Percentiles rank a stretch among this genome's conserved stretches.
phyloP scores from a whole-genome alignment of 129 eudicot genomes.

The Lonicera japonica region DNA sequence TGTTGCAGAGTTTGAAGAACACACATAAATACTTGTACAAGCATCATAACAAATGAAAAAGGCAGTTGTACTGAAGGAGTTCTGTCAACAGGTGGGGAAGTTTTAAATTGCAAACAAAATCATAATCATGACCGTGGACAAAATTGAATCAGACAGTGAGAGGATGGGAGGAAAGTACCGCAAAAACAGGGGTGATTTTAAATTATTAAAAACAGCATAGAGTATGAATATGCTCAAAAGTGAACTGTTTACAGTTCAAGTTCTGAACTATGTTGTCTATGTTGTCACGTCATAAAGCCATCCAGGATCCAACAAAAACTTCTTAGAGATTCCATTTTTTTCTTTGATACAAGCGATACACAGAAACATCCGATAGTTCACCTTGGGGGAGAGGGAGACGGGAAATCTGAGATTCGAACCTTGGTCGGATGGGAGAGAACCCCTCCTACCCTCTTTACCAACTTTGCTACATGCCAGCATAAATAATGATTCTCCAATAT shows the following conservation, averaged over 20 bases:
- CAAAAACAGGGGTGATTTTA: neutral
- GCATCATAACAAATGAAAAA: no score
- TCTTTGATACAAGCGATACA: neutral
- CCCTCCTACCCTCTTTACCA: no score
- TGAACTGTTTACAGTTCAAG: neutral
- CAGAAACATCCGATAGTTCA: no score
- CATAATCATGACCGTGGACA: neutral
- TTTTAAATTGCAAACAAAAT: no score
- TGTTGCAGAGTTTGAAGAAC: no score
- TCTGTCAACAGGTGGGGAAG: neutral
- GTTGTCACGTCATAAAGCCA: neutral
- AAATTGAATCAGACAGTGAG: neutral
- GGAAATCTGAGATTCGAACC: no score
- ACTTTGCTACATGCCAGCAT: neutral
- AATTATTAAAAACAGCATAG: neutral
- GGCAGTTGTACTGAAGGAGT: neutral
- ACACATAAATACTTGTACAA: no score
- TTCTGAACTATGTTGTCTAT: neutral
- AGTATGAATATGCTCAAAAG: neutral
- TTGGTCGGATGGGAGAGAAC: no score
- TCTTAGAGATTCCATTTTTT: constrained; percentile 1
- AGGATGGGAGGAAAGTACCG: neutral
- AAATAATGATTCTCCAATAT: neutral
- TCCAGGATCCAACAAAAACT: no score
- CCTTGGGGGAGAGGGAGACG: no score